Evolutionary conservation across 2,329 filamentous ascomycete species (phyloP).

Genomic region (Triangularia verruculosa): DNA sequence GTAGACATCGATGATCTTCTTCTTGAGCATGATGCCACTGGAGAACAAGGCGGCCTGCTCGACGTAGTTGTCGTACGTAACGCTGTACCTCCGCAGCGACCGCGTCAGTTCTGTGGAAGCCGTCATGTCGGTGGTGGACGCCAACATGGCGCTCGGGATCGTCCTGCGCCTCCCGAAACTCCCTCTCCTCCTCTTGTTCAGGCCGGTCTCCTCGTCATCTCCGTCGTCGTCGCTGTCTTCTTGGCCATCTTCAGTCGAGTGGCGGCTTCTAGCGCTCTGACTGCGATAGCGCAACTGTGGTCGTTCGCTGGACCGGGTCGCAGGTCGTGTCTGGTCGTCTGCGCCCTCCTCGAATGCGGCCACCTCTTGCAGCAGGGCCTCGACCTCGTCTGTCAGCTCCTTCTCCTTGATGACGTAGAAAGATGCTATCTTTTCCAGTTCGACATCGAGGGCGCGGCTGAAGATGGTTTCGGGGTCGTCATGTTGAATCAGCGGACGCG

Average conservation of each 20-base stretch:
- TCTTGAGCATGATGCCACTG: conserved; percentile 83
- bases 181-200: conserved; percentile 43
- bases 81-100: conserved; percentile 60
- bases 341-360: conserved; percentile 55
- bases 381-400: conserved; percentile 79
- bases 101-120: conserved; percentile 60
- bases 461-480: conserved; percentile 81
- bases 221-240: conserved; percentile 63
- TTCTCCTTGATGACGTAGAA: conserved; percentile 89
- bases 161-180: conserved; percentile 39
- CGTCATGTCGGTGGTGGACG: conserved; percentile 55
- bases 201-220: conserved; percentile 56
- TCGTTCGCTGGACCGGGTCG: conserved; percentile 26
- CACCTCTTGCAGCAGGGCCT: conserved; percentile 72
- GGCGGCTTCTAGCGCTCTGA: conserved; percentile 41
- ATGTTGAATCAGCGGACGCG: conserved; percentile 70
- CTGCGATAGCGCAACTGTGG: conserved; percentile 24
- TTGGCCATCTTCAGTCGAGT: conserved; percentile 54
- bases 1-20: conserved; percentile 81
- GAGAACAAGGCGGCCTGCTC: conserved; percentile 68
- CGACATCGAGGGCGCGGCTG: conserved; percentile 74
- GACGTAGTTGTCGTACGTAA: conserved; percentile 71
- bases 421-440: conserved; percentile 88
- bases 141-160: conserved; percentile 36
- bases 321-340: conserved; percentile 34